Base-by-base conservation (phyloP, 192 early-diverging fungal species). In the Linnemannia exigua region DNA sequence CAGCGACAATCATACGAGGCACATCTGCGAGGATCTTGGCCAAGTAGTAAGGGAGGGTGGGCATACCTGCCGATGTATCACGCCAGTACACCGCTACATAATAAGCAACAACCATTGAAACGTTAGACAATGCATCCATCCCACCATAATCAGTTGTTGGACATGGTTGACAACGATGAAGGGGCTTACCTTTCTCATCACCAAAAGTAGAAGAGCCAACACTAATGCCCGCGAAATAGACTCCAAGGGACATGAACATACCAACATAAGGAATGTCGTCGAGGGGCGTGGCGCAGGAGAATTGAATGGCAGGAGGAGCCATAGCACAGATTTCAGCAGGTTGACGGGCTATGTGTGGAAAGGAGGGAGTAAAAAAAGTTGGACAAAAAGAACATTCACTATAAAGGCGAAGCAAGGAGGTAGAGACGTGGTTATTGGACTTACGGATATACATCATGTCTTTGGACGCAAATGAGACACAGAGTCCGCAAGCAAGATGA, bases 1-100 rank as follows among this genome's bases (percentile, higher is more conserved):
- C 61, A 25, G 90, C 93, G 16, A 94, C 67, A 15, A 93, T 54
- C 52, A 94, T 91, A 15, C 93, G 75, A 28, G 93, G 93, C 50
- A 94, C 75, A 77, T 94, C 93, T 14, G 89, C 91, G 5, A 92
- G 48, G 38, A 89, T 50, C 79, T 94, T 94, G 20, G 90, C 93
- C 15, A 94, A 47, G 63, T 87, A 94, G 67, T 94, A 94, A 28
- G 93, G 92, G 14, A 93, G 58, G 0, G 91, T 88, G 31, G 86
- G 81, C 92, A 93, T 92, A 31, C 93, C 93, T 31, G 88, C 79
- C 1, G 90, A 79, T 15, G 89, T 84, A 70, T 94, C 93, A 31
- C 93, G 89, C 93, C 93, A 94, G 52, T 85, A 94, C 1, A 94
- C 93, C 5, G 92, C 91, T 83, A 71, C 36, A 17, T 50, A 72